Percentiles rank a stretch among this genome's conserved stretches.
These are phyloP conservation scores for Hordeum marinum DNA, from an alignment of 176 grass and related monocot species.

Conservation along the genomic window DNA sequence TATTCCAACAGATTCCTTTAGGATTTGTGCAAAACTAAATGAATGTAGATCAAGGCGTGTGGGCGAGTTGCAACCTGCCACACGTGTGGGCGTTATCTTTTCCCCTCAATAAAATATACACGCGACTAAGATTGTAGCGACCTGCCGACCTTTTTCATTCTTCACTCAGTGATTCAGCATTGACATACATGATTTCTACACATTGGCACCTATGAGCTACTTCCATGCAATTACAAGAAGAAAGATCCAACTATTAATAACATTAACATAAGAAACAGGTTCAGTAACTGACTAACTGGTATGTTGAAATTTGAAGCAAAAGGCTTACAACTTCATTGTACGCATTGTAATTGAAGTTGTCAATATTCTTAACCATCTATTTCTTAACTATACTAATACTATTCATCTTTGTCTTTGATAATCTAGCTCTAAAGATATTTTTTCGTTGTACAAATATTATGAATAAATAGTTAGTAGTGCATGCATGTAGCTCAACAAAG, in stretches of 20 bases:
- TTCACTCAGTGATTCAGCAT: background rate
- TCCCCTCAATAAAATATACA: background rate
- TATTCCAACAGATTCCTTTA: no score
- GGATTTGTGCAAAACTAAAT: no score
- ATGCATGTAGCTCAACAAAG: no score
- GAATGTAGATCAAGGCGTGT: no score
- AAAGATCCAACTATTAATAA: background rate
- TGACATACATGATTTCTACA: background rate
- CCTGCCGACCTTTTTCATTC: background rate
- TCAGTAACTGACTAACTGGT: background rate
- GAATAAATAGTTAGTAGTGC: background rate
- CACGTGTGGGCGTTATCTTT: no score
- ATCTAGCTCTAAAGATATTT: background rate
- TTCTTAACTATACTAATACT: conserved; percentile 13
- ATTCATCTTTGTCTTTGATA: background rate
- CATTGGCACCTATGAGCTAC: background rate
- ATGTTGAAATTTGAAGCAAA: background rate
- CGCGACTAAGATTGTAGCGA: background rate
- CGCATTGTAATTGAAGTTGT: background rate
- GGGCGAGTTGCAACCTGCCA: no score
- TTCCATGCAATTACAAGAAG: conserved; percentile 3
- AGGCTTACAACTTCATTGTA: background rate
- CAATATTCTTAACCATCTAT: background rate
- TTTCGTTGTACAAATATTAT: background rate
- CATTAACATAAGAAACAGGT: background rate